Base-by-base conservation (phyloP, 805 yeast species). In the Crinitomyces ghanaensis region DNA sequence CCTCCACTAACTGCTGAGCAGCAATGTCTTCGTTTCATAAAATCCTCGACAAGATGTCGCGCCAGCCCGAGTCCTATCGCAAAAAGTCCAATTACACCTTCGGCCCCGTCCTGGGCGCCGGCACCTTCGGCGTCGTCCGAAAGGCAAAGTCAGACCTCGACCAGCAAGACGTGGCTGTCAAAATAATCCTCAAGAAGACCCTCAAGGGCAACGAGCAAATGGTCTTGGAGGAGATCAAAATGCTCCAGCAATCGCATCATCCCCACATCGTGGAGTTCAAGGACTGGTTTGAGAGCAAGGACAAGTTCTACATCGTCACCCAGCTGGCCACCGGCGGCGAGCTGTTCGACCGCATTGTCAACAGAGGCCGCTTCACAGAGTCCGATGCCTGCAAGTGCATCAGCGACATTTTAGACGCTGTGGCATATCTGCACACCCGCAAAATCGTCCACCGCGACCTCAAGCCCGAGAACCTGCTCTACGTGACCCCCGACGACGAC, bases 241-340 rank as follows among this genome's bases (percentile, higher is more conserved):
- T 88, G 28, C 63, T 88, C 34, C 74, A 72, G 47, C 69, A 70
- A 34, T 63, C 86, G 39, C 54, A 69, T 31, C 94, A 86, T 55
- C 85, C 85, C 2, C 80, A 88, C 56, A 85, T 88, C 46, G 94
- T 88, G n/a, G 73, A 76, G 24, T 77, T 88, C 52, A 66, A 77
- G 33, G 95, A 85, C 54, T 88, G 94, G 88, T 88, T 88, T 53
- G 96, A 88, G 60, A 72, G 84, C 19, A 79, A 72, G 54, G 95
- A 85, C 48, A 88, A 88, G 60, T 85, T 82, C 57, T 88, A 83
- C 52, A 78, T 88, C 38, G 95, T 84, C 13, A 88, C 96, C 2
- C 95, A 88, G 55, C 63, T 88, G 50, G 96, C 96, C 16, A 78
- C 85, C 2, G 98, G 98, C 19, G 98, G 98, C 32, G 98, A 88